phyloP scores from a whole-genome alignment of 371 early-diverging fungal species.

The Mucor indicus region DNA sequence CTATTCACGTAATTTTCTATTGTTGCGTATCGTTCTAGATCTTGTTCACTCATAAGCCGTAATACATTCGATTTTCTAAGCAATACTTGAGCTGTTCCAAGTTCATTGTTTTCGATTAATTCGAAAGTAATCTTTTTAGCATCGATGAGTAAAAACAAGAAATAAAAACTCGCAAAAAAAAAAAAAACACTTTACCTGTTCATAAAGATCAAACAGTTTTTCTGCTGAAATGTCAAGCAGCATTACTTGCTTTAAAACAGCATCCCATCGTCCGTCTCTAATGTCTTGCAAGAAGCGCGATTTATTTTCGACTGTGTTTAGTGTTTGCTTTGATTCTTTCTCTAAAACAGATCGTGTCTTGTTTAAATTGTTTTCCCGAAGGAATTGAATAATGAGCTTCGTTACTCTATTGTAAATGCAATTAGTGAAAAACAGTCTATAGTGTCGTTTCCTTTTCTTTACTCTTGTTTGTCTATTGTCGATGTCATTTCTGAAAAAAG shows the following conservation, averaged over 20 bases:
- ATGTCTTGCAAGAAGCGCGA: slow-evolving; percentile 72
- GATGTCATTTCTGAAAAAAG: slow-evolving; percentile 30
- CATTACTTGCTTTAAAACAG: slow-evolving; percentile 70
- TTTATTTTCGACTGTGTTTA: slow-evolving; percentile 83
- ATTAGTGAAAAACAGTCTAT: not conserved
- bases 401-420: slow-evolving; percentile 55
- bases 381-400: slow-evolving; percentile 86
- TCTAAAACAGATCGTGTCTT: slow-evolving; percentile 71
- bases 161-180: not conserved
- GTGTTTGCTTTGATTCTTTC: slow-evolving; percentile 72
- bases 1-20: slow-evolving; percentile 74
- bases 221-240: slow-evolving; percentile 64
- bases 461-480: slow-evolving; percentile 63
- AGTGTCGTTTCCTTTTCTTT: slow-evolving; percentile 14
- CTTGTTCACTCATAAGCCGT: slow-evolving; percentile 64
- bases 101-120: slow-evolving; percentile 77
- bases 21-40: slow-evolving; percentile 78
- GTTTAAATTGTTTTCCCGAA: slow-evolving; percentile 84
- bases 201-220: slow-evolving; percentile 82
- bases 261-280: slow-evolving; percentile 82
- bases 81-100: slow-evolving; percentile 80
- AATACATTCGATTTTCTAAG: slow-evolving; percentile 87
- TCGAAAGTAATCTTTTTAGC: slow-evolving; percentile 89
- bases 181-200: slow-evolving; percentile 59
- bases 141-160: no score